A percentile compares a stretch with the other conserved stretches of the same genome.
phyloP scores from a whole-genome alignment of 2,329 filamentous ascomycete species.

The Juglanconis sp. region DNA sequence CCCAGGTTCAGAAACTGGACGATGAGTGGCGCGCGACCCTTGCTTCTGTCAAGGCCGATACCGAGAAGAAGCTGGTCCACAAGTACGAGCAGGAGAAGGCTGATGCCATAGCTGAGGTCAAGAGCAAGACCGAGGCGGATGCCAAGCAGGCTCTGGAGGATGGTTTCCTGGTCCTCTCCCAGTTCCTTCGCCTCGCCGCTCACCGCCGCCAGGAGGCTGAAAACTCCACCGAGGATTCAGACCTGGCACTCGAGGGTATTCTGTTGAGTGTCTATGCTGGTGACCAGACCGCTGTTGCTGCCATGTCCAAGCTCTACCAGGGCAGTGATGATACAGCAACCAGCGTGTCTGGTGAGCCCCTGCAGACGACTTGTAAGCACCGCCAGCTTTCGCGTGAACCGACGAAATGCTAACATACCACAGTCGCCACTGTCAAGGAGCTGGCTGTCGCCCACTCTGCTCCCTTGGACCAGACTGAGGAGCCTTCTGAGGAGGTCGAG shows the following conservation, averaged over 20 bases:
- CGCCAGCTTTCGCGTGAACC: neutral
- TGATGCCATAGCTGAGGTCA: constrained; percentile 49
- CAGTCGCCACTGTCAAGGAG: constrained; percentile 59
- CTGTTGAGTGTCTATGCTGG: constrained; percentile 76
- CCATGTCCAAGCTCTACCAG: constrained; percentile 74
- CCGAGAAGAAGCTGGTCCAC: constrained; percentile 54
- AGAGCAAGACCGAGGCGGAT: constrained; percentile 53
- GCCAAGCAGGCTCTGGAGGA: constrained; percentile 56
- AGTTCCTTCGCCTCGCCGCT: constrained; percentile 77
- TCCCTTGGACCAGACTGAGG: constrained; percentile 29
- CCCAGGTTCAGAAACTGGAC: constrained; percentile 72
- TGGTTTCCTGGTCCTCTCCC: constrained; percentile 68
- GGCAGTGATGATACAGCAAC: constrained; percentile 65
- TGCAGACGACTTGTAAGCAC: constrained; percentile 71
- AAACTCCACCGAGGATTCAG: constrained; percentile 65
- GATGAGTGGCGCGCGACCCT: constrained; percentile 65
- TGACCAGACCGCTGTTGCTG: constrained; percentile 68
- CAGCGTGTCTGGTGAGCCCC: constrained; percentile 61
- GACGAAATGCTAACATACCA: constrained; percentile 20
- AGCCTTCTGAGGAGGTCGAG: constrained; percentile 24
- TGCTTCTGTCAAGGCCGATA: constrained; percentile 55
- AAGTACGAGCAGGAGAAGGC: constrained; percentile 53
- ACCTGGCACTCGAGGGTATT: constrained; percentile 76
- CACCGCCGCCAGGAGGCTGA: constrained; percentile 69
- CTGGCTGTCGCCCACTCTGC: constrained; percentile 52